phyloP scores from a whole-genome alignment of 73 alveolate genomes.

The Symbiodinium natans region DNA sequence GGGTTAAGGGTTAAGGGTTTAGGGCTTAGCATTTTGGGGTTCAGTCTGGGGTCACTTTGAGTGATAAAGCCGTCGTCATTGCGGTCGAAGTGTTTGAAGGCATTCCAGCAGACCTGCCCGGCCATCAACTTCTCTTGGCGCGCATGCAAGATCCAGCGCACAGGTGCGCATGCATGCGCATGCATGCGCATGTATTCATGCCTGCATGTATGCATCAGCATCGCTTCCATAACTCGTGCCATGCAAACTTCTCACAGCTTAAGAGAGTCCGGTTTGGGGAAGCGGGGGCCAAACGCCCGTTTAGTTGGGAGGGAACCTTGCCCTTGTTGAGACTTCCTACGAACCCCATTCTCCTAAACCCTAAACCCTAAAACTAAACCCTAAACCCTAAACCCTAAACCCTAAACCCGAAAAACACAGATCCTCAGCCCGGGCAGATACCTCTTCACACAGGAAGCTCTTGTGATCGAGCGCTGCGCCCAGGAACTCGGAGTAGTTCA shows the following conservation, averaged over 20 bases:
- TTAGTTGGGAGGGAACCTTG: too few relatives aligned
- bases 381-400: neutral
- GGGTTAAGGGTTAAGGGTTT: neutral
- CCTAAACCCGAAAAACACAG: neutral
- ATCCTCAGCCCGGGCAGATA: neutral
- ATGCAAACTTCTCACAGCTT: too few relatives aligned
- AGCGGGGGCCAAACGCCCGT: too few relatives aligned
- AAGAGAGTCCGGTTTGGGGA: too few relatives aligned
- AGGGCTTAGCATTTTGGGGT: neutral
- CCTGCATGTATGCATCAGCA: too few relatives aligned
- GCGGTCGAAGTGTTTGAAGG: conserved; percentile 60
- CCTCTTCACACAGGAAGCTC: conserved; percentile 53
- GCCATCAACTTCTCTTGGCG: too few relatives aligned
- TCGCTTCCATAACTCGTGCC: too few relatives aligned
- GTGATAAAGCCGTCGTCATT: conserved; percentile 53
- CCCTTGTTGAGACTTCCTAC: too few relatives aligned
- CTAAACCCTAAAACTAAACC: neutral
- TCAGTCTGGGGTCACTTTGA: neutral
- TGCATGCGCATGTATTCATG: too few relatives aligned
- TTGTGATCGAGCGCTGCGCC: conserved; percentile 51
- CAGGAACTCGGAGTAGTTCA: conserved; percentile 51
- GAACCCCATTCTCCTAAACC: neutral
- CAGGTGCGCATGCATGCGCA: too few relatives aligned
- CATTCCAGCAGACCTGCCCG: conserved; percentile 64
- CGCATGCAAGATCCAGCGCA: too few relatives aligned